These are phyloP conservation scores for Candida maesae DNA, from an alignment of 805 yeast species.

Conservation along the genomic window DNA sequence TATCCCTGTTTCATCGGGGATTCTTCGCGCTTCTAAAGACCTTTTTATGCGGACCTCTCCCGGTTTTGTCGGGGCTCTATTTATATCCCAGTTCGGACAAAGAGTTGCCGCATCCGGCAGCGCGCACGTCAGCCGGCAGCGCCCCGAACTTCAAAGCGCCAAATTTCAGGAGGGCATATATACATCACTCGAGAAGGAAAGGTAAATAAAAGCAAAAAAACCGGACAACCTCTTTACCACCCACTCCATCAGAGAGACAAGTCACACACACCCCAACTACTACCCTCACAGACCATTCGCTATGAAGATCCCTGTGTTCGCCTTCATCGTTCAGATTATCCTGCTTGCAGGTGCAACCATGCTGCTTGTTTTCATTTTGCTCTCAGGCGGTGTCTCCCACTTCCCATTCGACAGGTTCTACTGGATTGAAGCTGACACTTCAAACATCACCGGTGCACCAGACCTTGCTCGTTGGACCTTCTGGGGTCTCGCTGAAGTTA, in stretches of 20 bases:
- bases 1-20: neutral
- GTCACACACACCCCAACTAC: neutral
- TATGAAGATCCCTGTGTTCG: conserved; percentile 16
- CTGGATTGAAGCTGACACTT: conserved; percentile 70
- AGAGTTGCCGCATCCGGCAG: conserved; percentile 3
- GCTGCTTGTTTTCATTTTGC: conserved; percentile 51
- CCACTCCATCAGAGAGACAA: neutral
- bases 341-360: conserved; percentile 35
- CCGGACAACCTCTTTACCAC: neutral
- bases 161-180: conserved; percentile 13
- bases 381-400: conserved; percentile 58
- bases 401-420: conserved; percentile 64
- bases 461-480: conserved; percentile 69
- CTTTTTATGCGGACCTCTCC: too few relatives aligned
- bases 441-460: conserved; percentile 45
- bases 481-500: conserved; percentile 68
- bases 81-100: conserved; percentile 4
- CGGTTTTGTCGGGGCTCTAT: conserved; percentile 6
- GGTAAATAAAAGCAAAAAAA: neutral
- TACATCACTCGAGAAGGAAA: conserved; percentile 4
- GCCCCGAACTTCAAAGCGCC: too few relatives aligned
- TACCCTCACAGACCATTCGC: neutral
- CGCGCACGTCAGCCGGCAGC: neutral
- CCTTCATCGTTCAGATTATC: conserved; percentile 15
- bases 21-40: too few relatives aligned